Percentiles rank a stretch among this genome's conserved stretches.
These are phyloP conservation scores for Royoungia palumana DNA, from an alignment of 768 basidiomycete genomes.

Conservation along the genomic window DNA sequence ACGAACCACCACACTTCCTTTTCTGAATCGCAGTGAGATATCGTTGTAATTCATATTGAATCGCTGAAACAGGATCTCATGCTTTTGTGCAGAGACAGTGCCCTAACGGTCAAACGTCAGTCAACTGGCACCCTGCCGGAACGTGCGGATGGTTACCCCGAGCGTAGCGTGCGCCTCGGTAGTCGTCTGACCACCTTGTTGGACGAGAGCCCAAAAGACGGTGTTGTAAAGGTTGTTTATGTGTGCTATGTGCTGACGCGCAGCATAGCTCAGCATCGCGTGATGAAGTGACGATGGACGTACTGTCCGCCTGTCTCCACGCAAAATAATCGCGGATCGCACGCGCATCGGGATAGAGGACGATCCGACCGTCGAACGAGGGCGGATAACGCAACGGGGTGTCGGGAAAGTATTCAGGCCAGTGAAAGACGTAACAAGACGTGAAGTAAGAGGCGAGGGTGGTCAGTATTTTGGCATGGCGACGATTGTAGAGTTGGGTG, in stretches of 20 bases:
- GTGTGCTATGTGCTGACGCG: constrained; percentile 59
- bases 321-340: constrained; percentile 89
- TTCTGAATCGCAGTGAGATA: constrained; percentile 66
- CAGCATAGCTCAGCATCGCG: constrained; percentile 14
- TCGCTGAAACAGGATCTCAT: constrained; percentile 81
- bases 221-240: constrained; percentile 99
- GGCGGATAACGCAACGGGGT: constrained; percentile 77
- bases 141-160: constrained; percentile 43
- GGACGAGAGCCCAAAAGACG: constrained; percentile 89
- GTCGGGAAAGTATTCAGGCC: constrained; percentile 76
- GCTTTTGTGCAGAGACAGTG: constrained; percentile 83
- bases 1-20: constrained; percentile 82
- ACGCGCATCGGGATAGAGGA: constrained; percentile 70
- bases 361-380: constrained; percentile 87
- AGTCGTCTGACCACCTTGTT: constrained; percentile 72
- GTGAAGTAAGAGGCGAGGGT: constrained; percentile 86
- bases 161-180: constrained; percentile 80
- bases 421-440: constrained; percentile 83
- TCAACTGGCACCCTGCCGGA: not conserved
- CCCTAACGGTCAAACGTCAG: constrained; percentile 49
- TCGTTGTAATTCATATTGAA: constrained; percentile 89
- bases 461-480: constrained; percentile 82
- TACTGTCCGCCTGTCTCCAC: constrained; percentile 96
- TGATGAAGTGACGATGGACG: constrained; percentile 25
- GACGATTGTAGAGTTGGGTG: constrained; percentile 78